A percentile compares a stretch with the other conserved stretches of the same genome.
Conservation (phyloP, 345 rosid species). For the Sapria himalayana region DNA sequence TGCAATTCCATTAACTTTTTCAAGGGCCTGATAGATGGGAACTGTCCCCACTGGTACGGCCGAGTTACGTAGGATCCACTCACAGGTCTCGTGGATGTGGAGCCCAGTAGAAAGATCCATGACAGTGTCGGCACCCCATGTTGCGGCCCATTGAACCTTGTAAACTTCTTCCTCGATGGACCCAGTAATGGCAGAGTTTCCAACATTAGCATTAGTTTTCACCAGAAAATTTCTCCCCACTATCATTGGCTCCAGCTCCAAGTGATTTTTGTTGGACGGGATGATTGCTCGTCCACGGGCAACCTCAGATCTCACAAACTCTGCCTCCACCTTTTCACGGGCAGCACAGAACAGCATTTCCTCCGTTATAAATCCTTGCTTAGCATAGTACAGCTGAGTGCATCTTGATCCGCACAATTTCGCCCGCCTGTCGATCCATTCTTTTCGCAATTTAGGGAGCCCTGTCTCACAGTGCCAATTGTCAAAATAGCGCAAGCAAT, state of each 20-base stretch:
- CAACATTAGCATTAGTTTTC: conserved; percentile 91
- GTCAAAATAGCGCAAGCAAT: conserved; percentile 4
- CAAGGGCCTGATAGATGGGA: conserved; percentile 96
- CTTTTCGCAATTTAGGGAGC: conserved; percentile 70
- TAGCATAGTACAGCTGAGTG: conserved; percentile 97
- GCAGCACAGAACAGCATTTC: conserved; percentile 83
- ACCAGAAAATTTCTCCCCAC: conserved; percentile 92
- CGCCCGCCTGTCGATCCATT: conserved; percentile 70
- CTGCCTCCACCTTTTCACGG: conserved; percentile 92
- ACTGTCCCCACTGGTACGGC: conserved; percentile 95
- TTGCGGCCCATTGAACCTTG: conserved; percentile 97
- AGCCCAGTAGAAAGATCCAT: conserved; percentile 99
- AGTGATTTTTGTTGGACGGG: conserved; percentile 91
- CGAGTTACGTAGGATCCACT: conserved; percentile 87
- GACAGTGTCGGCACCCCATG: conserved; percentile 98
- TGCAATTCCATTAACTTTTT: conserved; percentile 82
- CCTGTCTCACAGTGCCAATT: conserved; percentile 25
- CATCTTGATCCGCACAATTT: conserved; percentile 56
- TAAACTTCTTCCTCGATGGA: conserved; percentile 97
- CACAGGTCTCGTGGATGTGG: conserved; percentile 96
- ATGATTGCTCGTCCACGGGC: conserved; percentile 94
- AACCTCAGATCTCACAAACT: conserved; percentile 91
- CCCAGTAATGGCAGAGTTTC: conserved; percentile 88
- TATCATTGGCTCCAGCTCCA: conserved; percentile 91
- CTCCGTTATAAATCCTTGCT: conserved; percentile 89